These are phyloP conservation scores for Cercospora beticola DNA, from an alignment of 2,329 filamentous ascomycete genomes.

Conservation along the genomic window DNA sequence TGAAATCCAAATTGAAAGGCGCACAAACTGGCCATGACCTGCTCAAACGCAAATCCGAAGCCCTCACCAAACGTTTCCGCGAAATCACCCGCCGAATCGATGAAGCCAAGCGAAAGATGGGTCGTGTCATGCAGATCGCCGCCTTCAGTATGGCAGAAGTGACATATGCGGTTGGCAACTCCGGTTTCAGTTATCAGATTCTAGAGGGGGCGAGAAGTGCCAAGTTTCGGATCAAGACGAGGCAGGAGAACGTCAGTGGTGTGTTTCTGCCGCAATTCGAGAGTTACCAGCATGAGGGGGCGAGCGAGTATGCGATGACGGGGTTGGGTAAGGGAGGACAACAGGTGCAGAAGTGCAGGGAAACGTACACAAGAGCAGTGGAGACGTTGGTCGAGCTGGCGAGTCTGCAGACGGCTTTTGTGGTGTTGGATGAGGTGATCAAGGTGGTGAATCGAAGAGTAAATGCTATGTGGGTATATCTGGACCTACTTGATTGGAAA, in stretches of 20 bases:
- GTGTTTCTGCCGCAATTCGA: slow-evolving; percentile 93
- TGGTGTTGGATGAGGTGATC: slow-evolving; percentile 97
- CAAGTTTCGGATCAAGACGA: slow-evolving; percentile 87
- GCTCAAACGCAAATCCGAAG: slow-evolving; percentile 96
- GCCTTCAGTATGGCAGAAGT: slow-evolving; percentile 97
- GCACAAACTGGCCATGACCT: slow-evolving; percentile 78
- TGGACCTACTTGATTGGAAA: not conserved
- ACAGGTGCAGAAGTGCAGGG: slow-evolving; percentile 89
- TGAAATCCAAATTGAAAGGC: slow-evolving; percentile 97
- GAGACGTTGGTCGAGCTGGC: slow-evolving; percentile 94
- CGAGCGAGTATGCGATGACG: slow-evolving; percentile 94
- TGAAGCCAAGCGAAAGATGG: slow-evolving; percentile 99
- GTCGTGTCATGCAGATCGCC: slow-evolving; percentile 97
- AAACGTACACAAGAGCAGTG: slow-evolving; percentile 93
- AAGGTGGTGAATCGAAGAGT: slow-evolving; percentile 98
- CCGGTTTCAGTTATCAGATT: slow-evolving; percentile 88
- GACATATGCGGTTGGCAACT: slow-evolving; percentile 91
- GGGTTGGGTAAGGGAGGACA: slow-evolving; percentile 95
- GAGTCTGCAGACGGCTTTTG: slow-evolving; percentile 94
- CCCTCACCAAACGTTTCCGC: slow-evolving; percentile 77
- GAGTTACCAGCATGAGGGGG: slow-evolving; percentile 78
- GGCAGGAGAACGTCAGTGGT: slow-evolving; percentile 98
- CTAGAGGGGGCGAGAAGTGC: slow-evolving; percentile 93
- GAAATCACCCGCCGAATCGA: slow-evolving; percentile 97
- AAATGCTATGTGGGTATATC: slow-evolving; percentile 74